phyloP scores from a whole-genome alignment of 257 asterid genomes.

The Linaria vulgaris region DNA sequence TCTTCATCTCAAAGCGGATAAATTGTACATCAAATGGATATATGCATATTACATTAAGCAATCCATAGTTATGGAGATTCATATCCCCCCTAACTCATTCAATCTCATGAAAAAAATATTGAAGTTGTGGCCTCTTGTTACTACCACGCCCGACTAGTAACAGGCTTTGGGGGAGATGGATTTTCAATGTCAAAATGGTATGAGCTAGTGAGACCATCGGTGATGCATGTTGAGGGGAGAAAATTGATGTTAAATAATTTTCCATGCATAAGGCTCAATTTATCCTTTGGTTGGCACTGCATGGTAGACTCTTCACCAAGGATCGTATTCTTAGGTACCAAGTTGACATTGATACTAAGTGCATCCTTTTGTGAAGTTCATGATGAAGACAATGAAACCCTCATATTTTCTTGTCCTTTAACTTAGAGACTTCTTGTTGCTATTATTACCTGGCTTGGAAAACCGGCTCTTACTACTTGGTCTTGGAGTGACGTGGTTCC shows the following conservation, averaged over 20 bases:
- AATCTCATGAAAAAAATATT: too few species aligned
- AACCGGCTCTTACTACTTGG: too few species aligned
- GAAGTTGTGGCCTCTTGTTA: not conserved
- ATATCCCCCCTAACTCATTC: not conserved
- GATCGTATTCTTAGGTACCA: not conserved
- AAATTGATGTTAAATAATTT: not conserved
- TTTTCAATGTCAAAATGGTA: not conserved
- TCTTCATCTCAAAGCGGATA: not conserved
- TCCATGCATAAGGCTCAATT: not conserved
- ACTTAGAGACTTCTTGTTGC: too few species aligned
- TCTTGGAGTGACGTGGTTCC: too few species aligned
- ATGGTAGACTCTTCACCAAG: not conserved
- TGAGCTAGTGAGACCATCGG: not conserved
- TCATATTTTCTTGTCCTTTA: too few species aligned
- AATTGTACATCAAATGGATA: not conserved
- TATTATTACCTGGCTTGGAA: too few species aligned
- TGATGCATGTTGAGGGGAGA: not conserved
- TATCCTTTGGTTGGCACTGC: not conserved
- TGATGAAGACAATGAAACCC: too few species aligned
- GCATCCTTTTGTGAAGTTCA: too few species aligned
- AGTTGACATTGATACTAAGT: too few species aligned
- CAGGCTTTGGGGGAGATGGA: not conserved
- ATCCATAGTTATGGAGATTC: not conserved
- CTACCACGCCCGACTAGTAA: too few species aligned
- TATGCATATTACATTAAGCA: too few species aligned